phyloP scores from a whole-genome alignment of 306 rosid species.

The Abrus precatorius region DNA sequence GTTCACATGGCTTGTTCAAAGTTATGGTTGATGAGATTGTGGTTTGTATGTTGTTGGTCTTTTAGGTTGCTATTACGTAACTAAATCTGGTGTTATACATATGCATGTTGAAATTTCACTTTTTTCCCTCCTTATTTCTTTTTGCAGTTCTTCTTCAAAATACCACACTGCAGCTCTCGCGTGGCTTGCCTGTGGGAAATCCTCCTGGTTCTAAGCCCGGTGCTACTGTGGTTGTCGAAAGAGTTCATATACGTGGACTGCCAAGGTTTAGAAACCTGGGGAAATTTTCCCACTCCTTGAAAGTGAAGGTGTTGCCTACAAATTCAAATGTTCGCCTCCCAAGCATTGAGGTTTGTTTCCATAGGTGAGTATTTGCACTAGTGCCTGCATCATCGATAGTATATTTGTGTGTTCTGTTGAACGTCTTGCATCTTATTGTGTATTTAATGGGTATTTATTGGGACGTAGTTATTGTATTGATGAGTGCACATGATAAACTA shows the following conservation, averaged over 20 bases:
- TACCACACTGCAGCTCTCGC: slow-evolving; percentile 61
- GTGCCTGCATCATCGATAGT: neutral
- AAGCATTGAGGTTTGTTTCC: slow-evolving; percentile 81
- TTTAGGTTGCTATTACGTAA: neutral
- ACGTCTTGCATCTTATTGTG: neutral
- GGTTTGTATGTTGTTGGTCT: slow-evolving; percentile 30
- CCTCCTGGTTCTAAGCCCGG: slow-evolving; percentile 81
- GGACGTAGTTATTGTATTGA: slow-evolving; percentile 2
- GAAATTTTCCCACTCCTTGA: slow-evolving; percentile 69
- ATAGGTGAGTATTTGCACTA: slow-evolving; percentile 68
- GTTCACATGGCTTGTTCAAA: slow-evolving; percentile 5
- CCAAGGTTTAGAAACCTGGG: slow-evolving; percentile 69
- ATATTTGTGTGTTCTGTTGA: slow-evolving; percentile 12
- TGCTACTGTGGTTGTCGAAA: slow-evolving; percentile 64
- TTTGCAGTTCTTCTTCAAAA: slow-evolving; percentile 65
- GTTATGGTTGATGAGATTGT: neutral
- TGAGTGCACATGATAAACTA: slow-evolving; percentile 30
- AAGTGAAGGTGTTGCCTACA: slow-evolving; percentile 67
- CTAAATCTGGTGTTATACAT: slow-evolving; percentile 9
- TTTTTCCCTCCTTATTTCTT: neutral
- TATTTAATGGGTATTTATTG: slow-evolving; percentile 6
- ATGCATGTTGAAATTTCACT: slow-evolving; percentile 11
- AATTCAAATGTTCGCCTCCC: slow-evolving; percentile 54
- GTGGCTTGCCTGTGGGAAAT: slow-evolving; percentile 64
- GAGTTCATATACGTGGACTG: slow-evolving; percentile 73